Evolutionary conservation across 176 grass and related monocot species (phyloP), one percentile per base, ranked within the genome.

Genomic region (Poa pratensis): DNA sequence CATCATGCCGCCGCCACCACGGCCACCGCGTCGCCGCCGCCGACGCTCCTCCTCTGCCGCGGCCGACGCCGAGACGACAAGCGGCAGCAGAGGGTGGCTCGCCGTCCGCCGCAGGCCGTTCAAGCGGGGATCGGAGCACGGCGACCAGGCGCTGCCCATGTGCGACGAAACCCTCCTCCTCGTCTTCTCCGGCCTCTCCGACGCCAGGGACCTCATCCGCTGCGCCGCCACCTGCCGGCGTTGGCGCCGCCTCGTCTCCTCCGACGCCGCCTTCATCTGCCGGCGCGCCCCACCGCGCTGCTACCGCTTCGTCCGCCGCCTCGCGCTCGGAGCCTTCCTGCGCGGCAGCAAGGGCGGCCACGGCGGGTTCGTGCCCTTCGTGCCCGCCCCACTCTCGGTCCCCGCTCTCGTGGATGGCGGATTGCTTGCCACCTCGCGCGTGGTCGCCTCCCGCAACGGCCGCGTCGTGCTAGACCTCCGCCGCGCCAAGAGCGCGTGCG

Each of bases 221-320:
- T 86, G 67, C 68, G 85, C 68, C 2, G 43, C 85, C 15, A 42
- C 55, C 9, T 86, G 85, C 55, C 5, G 43, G 1, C 68, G 77
- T 55, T 86, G 77, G 77, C 55, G 66, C 77, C 75, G 77, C 84
- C 77, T 86, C 43, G 84, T 86, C 28, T 80, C 84, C 68, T 12
- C n/a, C 18, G 77, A 86, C 43, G 84, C 67, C 55, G 68, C 85
- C 77, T 74, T 52, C 42, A 74, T 86, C 55, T 74, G 54, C 77
- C 68, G 77, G 28, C 11, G 16, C 54, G 28, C 15, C 2, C n/a
- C 55, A 14, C 85, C 84, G 72, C 72, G 72, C 26, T 75, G 48
- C 19, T 68, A 80, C 22, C 84, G 54, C 28, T 80, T 73, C 55
- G 22, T 73, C 67, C 55, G 43, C 9, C 23, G 23, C 54, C 66